Base-by-base conservation (phyloP, 2,329 filamentous ascomycete species). In the Colletotrichum phormii region DNA sequence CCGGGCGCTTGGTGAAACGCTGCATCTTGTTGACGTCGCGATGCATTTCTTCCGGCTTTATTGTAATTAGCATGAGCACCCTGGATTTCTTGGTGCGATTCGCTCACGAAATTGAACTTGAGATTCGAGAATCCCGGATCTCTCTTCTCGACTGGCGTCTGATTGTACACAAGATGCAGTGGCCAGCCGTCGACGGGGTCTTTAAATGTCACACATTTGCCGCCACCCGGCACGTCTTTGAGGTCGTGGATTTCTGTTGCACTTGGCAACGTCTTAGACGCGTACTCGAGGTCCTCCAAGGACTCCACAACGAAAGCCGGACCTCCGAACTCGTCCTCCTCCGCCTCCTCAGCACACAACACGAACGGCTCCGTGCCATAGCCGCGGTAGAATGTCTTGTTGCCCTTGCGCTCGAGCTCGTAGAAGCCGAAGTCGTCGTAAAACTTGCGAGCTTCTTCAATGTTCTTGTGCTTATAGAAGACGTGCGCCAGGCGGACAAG, bases 321-420 rank as follows among this genome's bases (percentile, higher is more conserved):
- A 2, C 90, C 90, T 6, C 86, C 84, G 77, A 92, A 93, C 68
- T 84, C 81, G 71, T 87, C 82, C 77, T 84, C 80, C 61, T 80
- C 77, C 1, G 87, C 84, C 62, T 83, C 82, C 71, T 85, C 83
- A 60, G 89, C 86, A 75, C 88, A 90, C 57, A 91, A 84, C 2
- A 91, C 82, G 78, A 89, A 91, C 13, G 89, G 89, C 75, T 92
- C 89, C 7, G 81, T 81, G 15, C 90, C 89, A 77, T 91, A 92
- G 22, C 90, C 90, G 53, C 89, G 86, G 79, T 87, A 91, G 82
- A 89, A 92, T 37, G 88, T 87, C 68, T 81, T 84, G 58, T 85
- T 81, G 33, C 82, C 84, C 2, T 79, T 75, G 64, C 78, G 79
- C 72, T 82, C 81, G 11, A 79, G 77, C 75, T 84, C 81, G 51